Conservation (phyloP, 257 asterid species). For the Capsicum chinense region DNA sequence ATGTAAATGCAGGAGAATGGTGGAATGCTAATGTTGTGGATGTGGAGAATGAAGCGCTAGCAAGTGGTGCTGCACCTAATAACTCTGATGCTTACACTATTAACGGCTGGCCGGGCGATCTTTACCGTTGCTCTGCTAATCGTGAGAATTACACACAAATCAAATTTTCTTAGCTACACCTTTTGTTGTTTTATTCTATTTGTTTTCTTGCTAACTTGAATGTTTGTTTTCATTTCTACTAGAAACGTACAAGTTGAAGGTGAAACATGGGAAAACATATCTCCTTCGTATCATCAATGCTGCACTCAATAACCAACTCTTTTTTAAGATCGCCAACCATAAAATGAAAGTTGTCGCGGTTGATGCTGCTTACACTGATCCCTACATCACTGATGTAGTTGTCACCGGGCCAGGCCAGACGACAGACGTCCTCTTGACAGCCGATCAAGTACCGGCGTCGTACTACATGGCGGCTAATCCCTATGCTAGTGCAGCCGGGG, state of each 20-base stretch:
- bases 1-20: conserved; percentile 30
- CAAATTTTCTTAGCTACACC: background rate
- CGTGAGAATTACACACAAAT: background rate
- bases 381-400: conserved; percentile 24
- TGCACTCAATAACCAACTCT: conserved; percentile 35
- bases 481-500: conserved; percentile 32
- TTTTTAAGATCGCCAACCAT: conserved; percentile 32
- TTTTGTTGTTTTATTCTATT: background rate
- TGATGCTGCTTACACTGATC: conserved; percentile 31
- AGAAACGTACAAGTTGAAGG: conserved; percentile 27
- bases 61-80: conserved; percentile 27
- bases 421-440: conserved; percentile 24
- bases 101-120: conserved; percentile 32
- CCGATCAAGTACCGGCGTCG: background rate
- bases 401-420: conserved; percentile 33
- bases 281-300: conserved; percentile 33
- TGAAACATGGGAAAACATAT: conserved; percentile 27
- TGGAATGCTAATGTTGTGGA: conserved; percentile 34
- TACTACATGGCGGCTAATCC: conserved; percentile 34
- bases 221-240: background rate
- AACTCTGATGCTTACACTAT: conserved; percentile 31
- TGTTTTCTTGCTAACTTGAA: background rate
- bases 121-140: conserved; percentile 23
- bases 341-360: conserved; percentile 30
- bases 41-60: conserved; percentile 22